These are phyloP conservation scores for Leishmania aethiopica DNA, from an alignment of 208 protist genomes.

Conservation along the genomic window DNA sequence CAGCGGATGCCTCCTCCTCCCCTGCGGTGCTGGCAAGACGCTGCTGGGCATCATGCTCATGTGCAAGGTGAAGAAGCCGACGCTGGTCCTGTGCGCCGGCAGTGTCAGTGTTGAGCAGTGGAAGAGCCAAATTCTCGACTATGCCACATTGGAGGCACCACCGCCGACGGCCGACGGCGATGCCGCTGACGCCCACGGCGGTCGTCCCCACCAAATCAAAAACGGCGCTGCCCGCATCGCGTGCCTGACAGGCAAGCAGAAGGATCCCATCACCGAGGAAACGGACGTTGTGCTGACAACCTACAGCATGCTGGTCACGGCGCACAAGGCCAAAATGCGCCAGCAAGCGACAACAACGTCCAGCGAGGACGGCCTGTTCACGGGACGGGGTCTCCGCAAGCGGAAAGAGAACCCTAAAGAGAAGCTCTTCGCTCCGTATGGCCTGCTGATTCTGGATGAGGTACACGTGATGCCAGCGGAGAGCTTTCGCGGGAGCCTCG, in stretches of 20 bases:
- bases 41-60: conserved; percentile 98
- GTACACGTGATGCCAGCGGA: conserved; percentile 98
- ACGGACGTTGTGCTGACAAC: conserved; percentile 97
- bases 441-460: conserved; percentile 89
- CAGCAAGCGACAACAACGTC: conserved; percentile 18
- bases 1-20: conserved; percentile 98
- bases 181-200: neutral
- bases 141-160: conserved; percentile 68
- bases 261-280: conserved; percentile 88
- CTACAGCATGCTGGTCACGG: conserved; percentile 98
- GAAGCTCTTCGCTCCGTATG: conserved; percentile 78
- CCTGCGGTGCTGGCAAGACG: conserved; percentile 99
- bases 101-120: conserved; percentile 98
- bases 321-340: conserved; percentile 55
- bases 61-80: conserved; percentile 95
- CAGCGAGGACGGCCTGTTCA: conserved; percentile 14
- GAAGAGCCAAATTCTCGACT: conserved; percentile 94
- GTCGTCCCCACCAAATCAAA: conserved; percentile 13
- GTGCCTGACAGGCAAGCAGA: conserved; percentile 93
- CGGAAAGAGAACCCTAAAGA: conserved; percentile 76
- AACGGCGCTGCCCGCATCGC: conserved; percentile 76
- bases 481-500: conserved; percentile 95
- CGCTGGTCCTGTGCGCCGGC: conserved; percentile 95
- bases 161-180: neutral
- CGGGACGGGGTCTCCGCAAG: conserved; percentile 36